Percentiles rank a stretch among this genome's conserved stretches.
phyloP scores from a whole-genome alignment of 2,329 filamentous ascomycete species.

The Aspergillus hortae region DNA sequence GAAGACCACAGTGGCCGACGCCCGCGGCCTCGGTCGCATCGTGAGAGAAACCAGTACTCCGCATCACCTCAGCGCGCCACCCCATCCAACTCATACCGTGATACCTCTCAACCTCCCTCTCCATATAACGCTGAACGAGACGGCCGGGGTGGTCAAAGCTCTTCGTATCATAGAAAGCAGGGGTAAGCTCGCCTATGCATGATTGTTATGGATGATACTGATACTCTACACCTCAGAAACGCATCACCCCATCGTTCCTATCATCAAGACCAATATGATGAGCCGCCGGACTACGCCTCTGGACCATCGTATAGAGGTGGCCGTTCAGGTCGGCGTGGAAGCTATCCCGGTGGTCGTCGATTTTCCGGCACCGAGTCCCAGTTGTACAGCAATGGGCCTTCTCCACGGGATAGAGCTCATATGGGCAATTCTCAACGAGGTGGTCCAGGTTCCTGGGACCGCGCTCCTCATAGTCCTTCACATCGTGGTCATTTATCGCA shows the following conservation, averaged over 20 bases:
- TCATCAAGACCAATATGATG: constrained; percentile 56
- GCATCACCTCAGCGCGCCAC: constrained; percentile 59
- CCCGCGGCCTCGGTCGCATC: constrained; percentile 38
- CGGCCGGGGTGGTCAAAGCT: constrained; percentile 47
- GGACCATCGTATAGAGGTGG: constrained; percentile 57
- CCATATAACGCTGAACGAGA: constrained; percentile 56
- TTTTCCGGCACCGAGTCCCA: constrained; percentile 46
- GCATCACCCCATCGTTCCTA: constrained; percentile 59
- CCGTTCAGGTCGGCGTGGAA: constrained; percentile 56
- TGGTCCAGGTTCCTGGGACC: constrained; percentile 53
- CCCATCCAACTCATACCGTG: constrained; percentile 54
- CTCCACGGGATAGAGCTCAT: constrained; percentile 55
- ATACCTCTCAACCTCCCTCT: constrained; percentile 60
- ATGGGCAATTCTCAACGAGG: constrained; percentile 72
- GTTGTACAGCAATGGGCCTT: constrained; percentile 38
- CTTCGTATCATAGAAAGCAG: constrained; percentile 44
- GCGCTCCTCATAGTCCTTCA: constrained; percentile 40
- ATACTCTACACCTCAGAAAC: constrained; percentile 47
- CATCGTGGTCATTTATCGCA: constrained; percentile 33
- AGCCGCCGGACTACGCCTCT: constrained; percentile 47
- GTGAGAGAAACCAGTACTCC: constrained; percentile 49
- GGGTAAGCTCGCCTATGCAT: constrained; percentile 42
- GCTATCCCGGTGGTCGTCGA: constrained; percentile 49
- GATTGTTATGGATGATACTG: constrained; percentile 11
- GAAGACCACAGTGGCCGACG: constrained; percentile 28